Evolutionary conservation across 176 grass and related monocot genomes (phyloP), one percentile per base, ranked within the genome.

Genomic region (Puccinellia tenuiflora): DNA sequence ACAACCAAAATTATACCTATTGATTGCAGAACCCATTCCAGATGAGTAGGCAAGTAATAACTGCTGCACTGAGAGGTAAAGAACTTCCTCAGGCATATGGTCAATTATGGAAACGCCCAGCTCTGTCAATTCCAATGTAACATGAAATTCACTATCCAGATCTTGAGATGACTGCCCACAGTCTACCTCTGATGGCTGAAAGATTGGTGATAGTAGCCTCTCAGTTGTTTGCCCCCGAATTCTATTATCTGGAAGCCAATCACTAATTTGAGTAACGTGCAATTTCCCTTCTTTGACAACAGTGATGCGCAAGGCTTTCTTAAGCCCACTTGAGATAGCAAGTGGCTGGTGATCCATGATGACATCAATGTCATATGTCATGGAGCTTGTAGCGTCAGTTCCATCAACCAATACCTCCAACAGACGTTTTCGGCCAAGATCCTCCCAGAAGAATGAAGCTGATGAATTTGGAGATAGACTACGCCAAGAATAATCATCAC

Each of bases 81-180:
- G 59, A 86, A 98, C 79, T 88, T 98, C 96, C 75, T 98, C 96
- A 39, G 96, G 96, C 96, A 98, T 95, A 90, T 98, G 96, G 83
- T 98, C 96, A 40, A 95, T 84, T 38, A 98, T 71, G 76, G 96
- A 98, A 62, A 98, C 37, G 5, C 96, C 92, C 59, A 98, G 62
- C 51, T 95, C 96, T 40, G 77, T 84, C 48, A 95, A 78, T 79
- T 98, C 96, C 38, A 98, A 93, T 62, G 80, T 90, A 85, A 98
- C 89, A 90, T 98, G 96, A 54, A 95, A 89, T 88, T 98, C 96
- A 85, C 83, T 90, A 81, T 95, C 89, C 53, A 77, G 71, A 56
- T 86, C 51, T 68, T 86, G 77, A 80, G 88, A 91, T 67, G 87
- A 91, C 60, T 90, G 86, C 50, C 84, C 90, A 90, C 89, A 92